A percentile compares a stretch with the other conserved stretches of the same genome.
Evolutionary conservation across 176 grass and related monocot genomes (phyloP).

Genomic region (Oryza rufipogon): DNA sequence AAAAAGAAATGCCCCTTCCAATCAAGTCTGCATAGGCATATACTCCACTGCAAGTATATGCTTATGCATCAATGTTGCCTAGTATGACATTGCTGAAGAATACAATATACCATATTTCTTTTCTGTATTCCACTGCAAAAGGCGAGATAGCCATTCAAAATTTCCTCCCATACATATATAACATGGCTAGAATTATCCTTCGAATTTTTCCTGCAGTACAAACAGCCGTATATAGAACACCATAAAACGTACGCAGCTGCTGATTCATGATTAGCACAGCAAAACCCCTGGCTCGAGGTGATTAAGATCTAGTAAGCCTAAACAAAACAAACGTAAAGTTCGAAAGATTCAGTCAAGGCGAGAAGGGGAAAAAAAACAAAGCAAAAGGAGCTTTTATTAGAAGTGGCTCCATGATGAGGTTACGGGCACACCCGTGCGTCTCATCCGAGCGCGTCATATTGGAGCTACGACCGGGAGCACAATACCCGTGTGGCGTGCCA

Average conservation of each 20-base stretch:
- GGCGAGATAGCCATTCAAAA: not conserved
- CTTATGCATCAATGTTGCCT: too few species aligned
- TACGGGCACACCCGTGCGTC: conserved; percentile 25
- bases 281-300: not conserved
- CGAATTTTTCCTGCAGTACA: too few species aligned
- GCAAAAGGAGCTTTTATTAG: not conserved
- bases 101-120: not conserved
- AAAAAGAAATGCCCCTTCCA: too few species aligned
- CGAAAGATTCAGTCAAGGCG: conserved; percentile 21
- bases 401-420: conserved; percentile 26
- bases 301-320: not conserved
- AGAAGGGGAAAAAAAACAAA: not conserved
- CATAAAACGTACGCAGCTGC: too few species aligned
- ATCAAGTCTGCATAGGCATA: too few species aligned
- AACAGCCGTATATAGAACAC: too few species aligned
- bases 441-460: not conserved
- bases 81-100: too few species aligned
- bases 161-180: too few species aligned
- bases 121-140: not conserved
- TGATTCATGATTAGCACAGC: too few species aligned
- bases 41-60: too few species aligned
- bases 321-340: not conserved
- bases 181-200: too few species aligned
- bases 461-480: conserved; percentile 12
- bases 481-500: conserved; percentile 17